Base-by-base conservation (phyloP, 2,329 filamentous ascomycete genomes). In the Ramularia endophylla region DNA sequence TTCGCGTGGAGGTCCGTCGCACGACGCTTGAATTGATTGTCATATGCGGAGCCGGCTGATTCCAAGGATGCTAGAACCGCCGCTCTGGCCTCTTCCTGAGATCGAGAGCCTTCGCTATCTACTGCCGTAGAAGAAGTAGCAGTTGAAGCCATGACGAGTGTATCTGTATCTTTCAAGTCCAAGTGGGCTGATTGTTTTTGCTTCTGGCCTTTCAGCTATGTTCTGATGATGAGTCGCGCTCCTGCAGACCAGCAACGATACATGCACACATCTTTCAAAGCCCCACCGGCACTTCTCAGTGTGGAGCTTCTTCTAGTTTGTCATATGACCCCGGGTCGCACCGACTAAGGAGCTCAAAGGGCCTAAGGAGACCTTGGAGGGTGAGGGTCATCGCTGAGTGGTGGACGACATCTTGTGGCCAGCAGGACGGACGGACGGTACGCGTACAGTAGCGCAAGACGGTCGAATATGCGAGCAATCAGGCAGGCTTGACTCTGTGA, bases 1-100 rank as follows among this genome's bases (percentile, higher is more conserved):
- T 88, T 88, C 40, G 70, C 64, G 68, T 90, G 85, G 38, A 92
- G 71, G 50, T 81, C 75, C 12, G 71, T 63, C 12, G 85, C 85
- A 47, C 85, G 82, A 43, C 75, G 74, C 51, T 78, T 75, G 36
- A 89, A 75, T 56, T 83, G 75, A 33, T 72, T 67, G 67, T 87
- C 82, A 51, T 88, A 72, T 53, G 81, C 76, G 60, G 83, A 81
- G 55, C 81, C 81, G 38, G 88, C 67, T 5, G 69, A 66, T 30
- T 65, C 59, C 19, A 75, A 66, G 19, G 71, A 71, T 22, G 70
- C 70, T 17, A 68, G 65, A 31, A 75, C 68, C 33, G 71, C 70
- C 28, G 71, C 69, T 41, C 72, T 69, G 41, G 72, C 72, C 62
- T 74, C 71, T 44, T 65, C 63, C 49, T 61, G 60, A 43, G 64